Conservation (phyloP, 2,329 filamentous ascomycete species). For the Colletotrichum truncatum region DNA sequence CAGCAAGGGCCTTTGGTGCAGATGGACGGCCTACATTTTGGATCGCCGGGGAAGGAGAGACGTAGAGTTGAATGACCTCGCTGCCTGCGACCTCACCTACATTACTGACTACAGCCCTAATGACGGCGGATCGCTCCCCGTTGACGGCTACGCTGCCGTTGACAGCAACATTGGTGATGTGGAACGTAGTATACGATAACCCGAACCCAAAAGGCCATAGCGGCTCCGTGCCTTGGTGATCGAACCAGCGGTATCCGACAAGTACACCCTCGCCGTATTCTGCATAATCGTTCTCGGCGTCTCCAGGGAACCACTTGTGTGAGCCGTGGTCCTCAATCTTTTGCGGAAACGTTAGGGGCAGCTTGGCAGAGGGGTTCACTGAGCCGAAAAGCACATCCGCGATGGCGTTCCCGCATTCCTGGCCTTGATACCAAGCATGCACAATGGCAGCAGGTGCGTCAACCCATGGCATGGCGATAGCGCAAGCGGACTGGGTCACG, state of each 20-base stretch:
- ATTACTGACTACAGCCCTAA: neutral
- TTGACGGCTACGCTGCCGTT: neutral
- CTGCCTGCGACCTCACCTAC: neutral
- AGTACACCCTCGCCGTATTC: conserved; percentile 74
- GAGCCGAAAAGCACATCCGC: conserved; percentile 72
- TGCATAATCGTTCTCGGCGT: conserved; percentile 51
- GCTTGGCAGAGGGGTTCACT: conserved; percentile 70
- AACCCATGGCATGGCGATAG: conserved; percentile 65
- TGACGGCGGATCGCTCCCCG: neutral
- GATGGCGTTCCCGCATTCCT: conserved; percentile 74
- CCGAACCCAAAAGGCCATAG: conserved; percentile 74
- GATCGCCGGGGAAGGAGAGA: conserved; percentile 47
- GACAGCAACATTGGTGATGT: conserved; percentile 36
- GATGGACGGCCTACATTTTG: neutral
- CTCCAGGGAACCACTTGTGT: conserved; percentile 64
- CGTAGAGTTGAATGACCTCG: conserved; percentile 40
- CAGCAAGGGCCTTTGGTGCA: conserved; percentile 24
- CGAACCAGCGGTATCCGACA: conserved; percentile 74
- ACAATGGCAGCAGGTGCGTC: conserved; percentile 64
- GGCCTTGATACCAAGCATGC: conserved; percentile 76
- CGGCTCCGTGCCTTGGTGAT: conserved; percentile 49
- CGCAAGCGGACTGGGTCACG: conserved; percentile 71
- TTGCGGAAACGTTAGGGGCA: conserved; percentile 70
- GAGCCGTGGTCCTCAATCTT: conserved; percentile 69
- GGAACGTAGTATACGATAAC: conserved; percentile 73